A percentile compares a stretch with the other conserved stretches of the same genome.
These are phyloP conservation scores for Drosera capensis DNA, from an alignment of 148 eudicot species.

Conservation along the genomic window DNA sequence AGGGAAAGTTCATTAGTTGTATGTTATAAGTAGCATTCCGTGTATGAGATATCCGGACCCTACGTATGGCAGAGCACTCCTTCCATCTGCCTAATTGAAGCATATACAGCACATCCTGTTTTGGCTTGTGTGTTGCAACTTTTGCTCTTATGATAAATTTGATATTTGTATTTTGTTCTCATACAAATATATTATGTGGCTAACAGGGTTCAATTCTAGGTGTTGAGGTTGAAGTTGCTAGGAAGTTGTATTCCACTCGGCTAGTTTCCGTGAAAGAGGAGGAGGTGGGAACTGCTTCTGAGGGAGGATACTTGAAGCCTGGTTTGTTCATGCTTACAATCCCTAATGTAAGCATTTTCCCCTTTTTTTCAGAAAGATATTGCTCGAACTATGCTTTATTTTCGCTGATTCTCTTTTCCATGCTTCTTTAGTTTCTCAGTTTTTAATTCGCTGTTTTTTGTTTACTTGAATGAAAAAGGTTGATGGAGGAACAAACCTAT, in stretches of 20 bases:
- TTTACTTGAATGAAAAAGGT: conserved; percentile 25
- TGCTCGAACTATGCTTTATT: no score
- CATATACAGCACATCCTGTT: no score
- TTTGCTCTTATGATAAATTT: no score
- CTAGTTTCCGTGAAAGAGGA: conserved; percentile 28
- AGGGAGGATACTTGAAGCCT: conserved; percentile 52
- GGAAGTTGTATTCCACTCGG: conserved; percentile 41
- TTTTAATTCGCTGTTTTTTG: background rate
- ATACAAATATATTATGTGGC: conserved; percentile 46
- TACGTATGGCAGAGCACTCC: no score
- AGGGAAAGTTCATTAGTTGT: no score
- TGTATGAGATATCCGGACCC: no score
- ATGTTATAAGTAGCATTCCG: no score
- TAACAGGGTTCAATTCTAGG: conserved; percentile 99
- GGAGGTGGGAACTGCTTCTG: conserved; percentile 29
- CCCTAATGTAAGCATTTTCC: conserved; percentile 34
- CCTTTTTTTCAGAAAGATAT: no score
- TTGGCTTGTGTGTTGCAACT: no score
- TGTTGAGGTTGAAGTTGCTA: conserved; percentile 55
- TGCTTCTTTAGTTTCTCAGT: background rate
- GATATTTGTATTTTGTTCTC: conserved; percentile 16
- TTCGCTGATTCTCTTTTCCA: no score
- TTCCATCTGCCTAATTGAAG: no score
- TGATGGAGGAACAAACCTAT: conserved; percentile 77
- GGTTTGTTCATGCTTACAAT: conserved; percentile 54